Conservation (phyloP, 768 basidiomycete genomes). For the Galerina sulciceps region DNA sequence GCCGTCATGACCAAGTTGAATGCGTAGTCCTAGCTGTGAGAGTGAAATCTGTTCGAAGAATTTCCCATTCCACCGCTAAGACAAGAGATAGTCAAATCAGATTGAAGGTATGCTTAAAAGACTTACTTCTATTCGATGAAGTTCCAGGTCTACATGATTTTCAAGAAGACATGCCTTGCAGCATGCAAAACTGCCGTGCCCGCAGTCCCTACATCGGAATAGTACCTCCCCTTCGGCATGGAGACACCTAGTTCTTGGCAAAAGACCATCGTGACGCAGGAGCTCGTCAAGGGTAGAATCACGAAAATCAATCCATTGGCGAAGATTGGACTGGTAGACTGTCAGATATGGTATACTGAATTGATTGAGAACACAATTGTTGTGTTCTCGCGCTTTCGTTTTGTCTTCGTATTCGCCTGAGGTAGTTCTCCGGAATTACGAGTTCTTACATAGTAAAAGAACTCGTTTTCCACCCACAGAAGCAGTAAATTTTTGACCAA, state of each 20-base stretch:
- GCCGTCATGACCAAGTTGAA: conserved; percentile 18
- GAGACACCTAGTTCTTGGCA: too few relatives aligned
- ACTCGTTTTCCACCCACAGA: too few relatives aligned
- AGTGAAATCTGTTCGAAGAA: conserved; percentile 12
- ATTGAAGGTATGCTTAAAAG: neutral
- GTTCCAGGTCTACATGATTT: neutral
- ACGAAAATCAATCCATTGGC: conserved; percentile 4
- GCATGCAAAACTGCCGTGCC: neutral
- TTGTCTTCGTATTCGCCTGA: too few relatives aligned
- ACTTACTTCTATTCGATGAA: conserved; percentile 16
- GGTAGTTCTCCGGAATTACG: too few relatives aligned
- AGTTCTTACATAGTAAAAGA: too few relatives aligned
- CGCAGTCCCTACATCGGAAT: conserved; percentile 11
- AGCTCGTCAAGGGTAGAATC: conserved; percentile 6
- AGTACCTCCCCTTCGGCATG: too few relatives aligned
- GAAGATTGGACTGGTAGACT: neutral
- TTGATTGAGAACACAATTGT: too few relatives aligned
- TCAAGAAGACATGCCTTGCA: conserved; percentile 5
- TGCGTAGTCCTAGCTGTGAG: conserved; percentile 2
- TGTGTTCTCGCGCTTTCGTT: too few relatives aligned
- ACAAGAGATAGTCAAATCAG: neutral
- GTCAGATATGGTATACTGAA: too few relatives aligned
- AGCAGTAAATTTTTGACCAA: too few relatives aligned
- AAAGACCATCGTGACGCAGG: conserved; percentile 2
- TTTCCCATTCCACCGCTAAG: conserved; percentile 10